These are phyloP conservation scores for Bruguiera hainesii DNA, from an alignment of 441 rosid species.

Conservation along the genomic window DNA sequence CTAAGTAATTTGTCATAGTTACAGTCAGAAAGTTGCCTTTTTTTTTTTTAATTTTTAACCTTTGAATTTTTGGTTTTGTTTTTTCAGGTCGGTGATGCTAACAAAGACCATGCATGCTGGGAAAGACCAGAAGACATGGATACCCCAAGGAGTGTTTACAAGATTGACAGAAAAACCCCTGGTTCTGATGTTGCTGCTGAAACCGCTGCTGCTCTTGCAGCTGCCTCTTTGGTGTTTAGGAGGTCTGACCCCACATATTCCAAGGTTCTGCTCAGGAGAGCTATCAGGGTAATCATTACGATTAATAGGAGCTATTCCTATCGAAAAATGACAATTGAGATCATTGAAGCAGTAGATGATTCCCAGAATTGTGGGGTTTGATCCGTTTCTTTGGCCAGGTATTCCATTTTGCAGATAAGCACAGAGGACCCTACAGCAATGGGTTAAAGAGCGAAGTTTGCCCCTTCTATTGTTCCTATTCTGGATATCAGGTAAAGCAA, in stretches of 20 bases:
- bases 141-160: slow-evolving; percentile 53
- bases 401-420: slow-evolving; percentile 68
- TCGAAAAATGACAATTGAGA: not conserved
- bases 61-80: not conserved
- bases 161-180: slow-evolving; percentile 51
- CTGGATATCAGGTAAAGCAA: slow-evolving; percentile 68
- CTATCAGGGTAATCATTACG: slow-evolving; percentile 17
- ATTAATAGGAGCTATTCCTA: not conserved
- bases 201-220: slow-evolving; percentile 71
- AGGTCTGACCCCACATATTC: slow-evolving; percentile 58
- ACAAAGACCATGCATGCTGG: slow-evolving; percentile 72
- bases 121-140: slow-evolving; percentile 92
- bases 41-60: too few species aligned
- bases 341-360: too few species aligned
- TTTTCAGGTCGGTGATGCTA: slow-evolving; percentile 70
- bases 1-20: too few species aligned
- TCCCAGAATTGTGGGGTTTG: not conserved
- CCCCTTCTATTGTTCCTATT: slow-evolving; percentile 85
- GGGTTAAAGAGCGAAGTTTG: slow-evolving; percentile 63
- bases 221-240: slow-evolving; percentile 63
- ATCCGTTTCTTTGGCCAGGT: slow-evolving; percentile 33
- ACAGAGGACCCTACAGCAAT: slow-evolving; percentile 86
- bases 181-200: slow-evolving; percentile 84
- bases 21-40: too few species aligned
- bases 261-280: slow-evolving; percentile 45